Evolutionary conservation across 495 filamentous ascomycete species (phyloP), one percentile per base, ranked within the genome.

Genomic region (Aspergillus affinis): DNA sequence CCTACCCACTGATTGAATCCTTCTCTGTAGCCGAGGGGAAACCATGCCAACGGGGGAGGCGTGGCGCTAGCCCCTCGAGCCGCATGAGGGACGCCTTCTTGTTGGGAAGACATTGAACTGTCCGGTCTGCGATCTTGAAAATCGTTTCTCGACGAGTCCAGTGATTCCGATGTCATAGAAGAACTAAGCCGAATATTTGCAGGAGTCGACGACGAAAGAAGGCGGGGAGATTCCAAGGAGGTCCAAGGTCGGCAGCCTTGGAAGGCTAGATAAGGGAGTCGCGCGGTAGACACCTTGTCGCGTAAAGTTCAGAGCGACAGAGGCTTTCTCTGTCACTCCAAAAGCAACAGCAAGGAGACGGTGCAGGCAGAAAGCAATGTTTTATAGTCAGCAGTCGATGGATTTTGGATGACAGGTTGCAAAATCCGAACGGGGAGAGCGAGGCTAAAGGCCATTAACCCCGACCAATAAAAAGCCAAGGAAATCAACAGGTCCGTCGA

Each of bases 1-100:
- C 87, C 27, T 77, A 92, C 91, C 93, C 94, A 98, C 82, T 98
- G 95, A 55, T 78, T 84, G 58, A 94, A 90, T 13, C 89, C 93
- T 54, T 96, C 93, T 65, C 92, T 92, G 75, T 95, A 96, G 23
- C 92, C 88, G 21, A 98, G 75, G 4, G 94, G 91, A 65, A 98
- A 97, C 70, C 82, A 86, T 17, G 58, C 69, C 65, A 57, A 68
- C 50, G 74, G 60, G 3, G 67, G 53, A 8, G 72, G 69, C 26
- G 71, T 69, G 30, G 69, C 76, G 52, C 67, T 72, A 62, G 68
- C 75, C 60, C 73, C 81, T 71, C 57, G 75, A 64, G 69, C 81
- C 48, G 74, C 70, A 57, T 75, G 69, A 18, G 74, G 73, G 21
- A 63, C 66, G 27, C 60, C 54, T 21, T 70, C 61, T 45, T 53